A percentile compares a stretch with the other conserved stretches of the same genome.
These are phyloP conservation scores for Trichothecium sympodiale DNA, from an alignment of 2,329 filamentous ascomycete species.

Conservation along the genomic window DNA sequence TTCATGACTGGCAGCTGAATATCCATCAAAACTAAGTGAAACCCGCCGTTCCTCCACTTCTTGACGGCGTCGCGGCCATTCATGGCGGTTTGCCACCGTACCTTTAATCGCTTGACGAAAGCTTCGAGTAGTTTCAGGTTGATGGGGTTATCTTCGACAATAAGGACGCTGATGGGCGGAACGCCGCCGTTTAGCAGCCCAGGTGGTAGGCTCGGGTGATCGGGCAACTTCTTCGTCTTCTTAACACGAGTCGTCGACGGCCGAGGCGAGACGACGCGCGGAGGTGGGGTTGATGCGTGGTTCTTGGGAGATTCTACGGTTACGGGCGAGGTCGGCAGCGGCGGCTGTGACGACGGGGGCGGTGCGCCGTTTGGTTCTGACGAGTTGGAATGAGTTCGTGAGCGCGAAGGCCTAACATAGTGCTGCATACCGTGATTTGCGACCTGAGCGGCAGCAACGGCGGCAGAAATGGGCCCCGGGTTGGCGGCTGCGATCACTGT, in stretches of 20 bases:
- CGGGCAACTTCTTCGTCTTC: constrained; percentile 41
- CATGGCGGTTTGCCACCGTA: constrained; percentile 94
- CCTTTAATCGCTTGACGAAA: constrained; percentile 91
- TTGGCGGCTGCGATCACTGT: constrained; percentile 47
- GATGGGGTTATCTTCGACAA: constrained; percentile 98
- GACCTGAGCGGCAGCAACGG: constrained; percentile 20
- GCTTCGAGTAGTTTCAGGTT: constrained; percentile 88
- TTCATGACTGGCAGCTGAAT: constrained; percentile 97
- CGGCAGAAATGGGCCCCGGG: constrained; percentile 24
- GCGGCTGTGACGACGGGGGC: constrained; percentile 36
- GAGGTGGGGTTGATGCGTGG: constrained; percentile 43
- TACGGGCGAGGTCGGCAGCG: constrained; percentile 40
- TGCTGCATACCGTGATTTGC: constrained; percentile 24
- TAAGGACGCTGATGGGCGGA: constrained; percentile 91
- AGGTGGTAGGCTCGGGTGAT: constrained; percentile 38
- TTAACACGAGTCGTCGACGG: constrained; percentile 28
- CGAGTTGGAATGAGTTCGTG: constrained; percentile 47
- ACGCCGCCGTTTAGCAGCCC: constrained; percentile 70
- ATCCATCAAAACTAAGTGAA: constrained; percentile 96
- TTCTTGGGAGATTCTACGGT: constrained; percentile 25
- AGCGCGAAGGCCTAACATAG: constrained; percentile 30
- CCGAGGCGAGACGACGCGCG: constrained; percentile 37
- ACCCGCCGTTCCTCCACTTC: constrained; percentile 87
- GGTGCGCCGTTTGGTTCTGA: constrained; percentile 38
- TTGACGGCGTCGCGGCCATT: constrained; percentile 87